phyloP scores from a whole-genome alignment of 768 basidiomycete genomes.

The Trametes coccinea region DNA sequence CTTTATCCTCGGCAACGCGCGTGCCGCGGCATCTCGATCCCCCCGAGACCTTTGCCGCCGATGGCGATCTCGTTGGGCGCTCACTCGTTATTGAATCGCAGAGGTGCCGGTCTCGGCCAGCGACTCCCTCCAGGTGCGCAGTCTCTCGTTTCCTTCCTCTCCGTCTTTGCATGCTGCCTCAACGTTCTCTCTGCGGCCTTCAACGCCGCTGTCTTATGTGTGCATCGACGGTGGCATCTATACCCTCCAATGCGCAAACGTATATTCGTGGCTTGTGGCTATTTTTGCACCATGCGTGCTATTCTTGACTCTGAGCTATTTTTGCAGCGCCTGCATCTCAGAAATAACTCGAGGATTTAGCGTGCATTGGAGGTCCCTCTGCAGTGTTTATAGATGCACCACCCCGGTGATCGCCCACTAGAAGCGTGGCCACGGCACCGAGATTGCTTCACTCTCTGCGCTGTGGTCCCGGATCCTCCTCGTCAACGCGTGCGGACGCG shows the following conservation, averaged over 20 bases:
- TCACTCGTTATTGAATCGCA: not conserved
- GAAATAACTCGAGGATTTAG: not conserved
- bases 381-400: not conserved
- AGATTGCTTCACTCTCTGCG: not conserved
- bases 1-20: conserved; percentile 14
- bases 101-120: not conserved
- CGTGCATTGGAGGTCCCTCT: not conserved
- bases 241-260: not conserved
- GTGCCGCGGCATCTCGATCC: conserved; percentile 13
- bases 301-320: conserved; percentile 1
- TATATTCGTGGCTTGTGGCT: not conserved
- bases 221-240: not conserved
- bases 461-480: not conserved
- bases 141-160: not conserved
- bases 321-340: not conserved
- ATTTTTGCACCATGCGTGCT: not conserved
- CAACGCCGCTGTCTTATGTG: conserved; percentile 1
- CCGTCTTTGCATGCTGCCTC: not conserved
- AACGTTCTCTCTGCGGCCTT: conserved; percentile 6
- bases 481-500: not conserved
- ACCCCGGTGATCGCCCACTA: not conserved
- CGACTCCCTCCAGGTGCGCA: not conserved
- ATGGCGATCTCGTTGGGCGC: conserved; percentile 9
- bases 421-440: conserved; percentile 4
- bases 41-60: not conserved